These are phyloP conservation scores for Didymella lethalis DNA, from an alignment of 2,329 filamentous ascomycete genomes.

Conservation along the genomic window DNA sequence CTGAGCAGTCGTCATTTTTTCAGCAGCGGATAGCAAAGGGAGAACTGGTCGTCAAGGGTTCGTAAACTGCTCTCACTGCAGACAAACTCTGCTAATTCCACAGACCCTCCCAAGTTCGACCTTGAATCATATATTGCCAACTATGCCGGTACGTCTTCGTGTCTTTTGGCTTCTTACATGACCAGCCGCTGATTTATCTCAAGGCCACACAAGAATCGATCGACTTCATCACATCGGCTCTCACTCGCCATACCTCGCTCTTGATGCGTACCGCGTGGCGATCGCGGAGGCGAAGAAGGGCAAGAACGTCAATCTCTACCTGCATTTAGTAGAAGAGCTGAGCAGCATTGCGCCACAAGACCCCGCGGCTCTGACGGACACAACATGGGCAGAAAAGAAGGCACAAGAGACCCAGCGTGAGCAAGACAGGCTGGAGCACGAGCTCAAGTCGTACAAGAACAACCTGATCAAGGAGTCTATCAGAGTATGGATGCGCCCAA, in stretches of 20 bases:
- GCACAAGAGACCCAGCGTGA: conserved; percentile 73
- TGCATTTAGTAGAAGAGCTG: conserved; percentile 71
- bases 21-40: conserved; percentile 39
- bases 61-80: not conserved
- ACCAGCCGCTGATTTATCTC: not conserved
- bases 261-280: conserved; percentile 82
- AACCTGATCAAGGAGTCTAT: conserved; percentile 98
- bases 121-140: conserved; percentile 90
- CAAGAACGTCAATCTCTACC: conserved; percentile 76
- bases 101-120: conserved; percentile 86
- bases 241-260: conserved; percentile 75
- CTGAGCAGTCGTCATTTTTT: conserved; percentile 50
- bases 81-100: conserved; percentile 27
- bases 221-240: conserved; percentile 83
- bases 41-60: conserved; percentile 46
- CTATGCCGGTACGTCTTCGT: conserved; percentile 72
- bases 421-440: conserved; percentile 77
- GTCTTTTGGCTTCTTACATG: not conserved
- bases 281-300: conserved; percentile 78
- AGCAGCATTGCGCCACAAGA: conserved; percentile 70
- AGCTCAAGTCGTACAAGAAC: conserved; percentile 93
- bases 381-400: conserved; percentile 75
- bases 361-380: conserved; percentile 71
- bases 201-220: conserved; percentile 81
- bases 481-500: conserved; percentile 63